Evolutionary conservation across 2,329 filamentous ascomycete species (phyloP), one percentile per base, ranked within the genome.

Genomic region (Fusarium pseudoanthophilum): DNA sequence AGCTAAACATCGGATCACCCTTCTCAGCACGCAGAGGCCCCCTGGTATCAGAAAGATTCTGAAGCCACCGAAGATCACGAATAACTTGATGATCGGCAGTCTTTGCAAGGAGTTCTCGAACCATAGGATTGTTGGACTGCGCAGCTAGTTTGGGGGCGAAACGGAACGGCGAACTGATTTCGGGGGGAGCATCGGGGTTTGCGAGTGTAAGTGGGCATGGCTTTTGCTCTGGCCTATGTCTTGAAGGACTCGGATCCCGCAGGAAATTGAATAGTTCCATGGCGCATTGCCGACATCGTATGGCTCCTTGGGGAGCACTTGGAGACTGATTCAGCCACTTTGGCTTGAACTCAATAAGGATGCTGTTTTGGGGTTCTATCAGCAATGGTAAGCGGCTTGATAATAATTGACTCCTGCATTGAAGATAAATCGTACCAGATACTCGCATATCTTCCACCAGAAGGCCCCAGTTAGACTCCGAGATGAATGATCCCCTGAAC

Each of bases 291-390:
- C 93, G 90, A 82, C 93, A 96, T 57, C 92, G 86, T 57, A 85
- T 87, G 45, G 92, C 88, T 34, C 83, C 81, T 0, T 79, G 32
- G 3, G 93, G 93, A 0, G 93, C 93, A 42, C 89, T 90, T 8
- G 91, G 92, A 5, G 93, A 95, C 79, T 95, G 93, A 14, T 87
- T 83, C 32, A 96, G 87, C 93, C 93, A 96, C 82, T 96, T 96
- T 20, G 93, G 93, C 80, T 96, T 96, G 82, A 95, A 92, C 79
- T 95, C 92, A 63, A 93, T 83, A 37, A 92, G 79, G 34, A 80
- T 63, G 64, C 75, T 78, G n/a, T 77, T 75, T 28, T 79, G 75
- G 20, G 77, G 65, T 64, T 81, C 80, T 80, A 64, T 15, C 48
- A 65, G n/a, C 40, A 40, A 49, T 69, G 58, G 56, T 58, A 34